Conservation (phyloP, 805 yeast species). For the Hanseniaspora jakobsenii region DNA sequence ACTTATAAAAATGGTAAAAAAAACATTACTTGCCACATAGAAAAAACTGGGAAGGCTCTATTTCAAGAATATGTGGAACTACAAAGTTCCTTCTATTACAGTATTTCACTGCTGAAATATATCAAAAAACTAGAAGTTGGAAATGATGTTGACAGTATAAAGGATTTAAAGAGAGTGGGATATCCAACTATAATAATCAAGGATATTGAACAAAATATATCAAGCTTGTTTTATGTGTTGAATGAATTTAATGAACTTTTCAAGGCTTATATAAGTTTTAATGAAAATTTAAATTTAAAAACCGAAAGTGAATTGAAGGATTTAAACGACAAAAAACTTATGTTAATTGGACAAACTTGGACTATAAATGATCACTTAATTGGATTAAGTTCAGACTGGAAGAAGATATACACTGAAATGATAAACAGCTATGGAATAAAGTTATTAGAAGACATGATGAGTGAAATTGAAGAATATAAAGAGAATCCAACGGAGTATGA, state of each 20-base stretch:
- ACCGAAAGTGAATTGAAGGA: neutral
- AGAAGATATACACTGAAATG: neutral
- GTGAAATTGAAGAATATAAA: constrained; percentile 36
- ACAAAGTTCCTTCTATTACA: constrained; percentile 17
- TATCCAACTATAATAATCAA: constrained; percentile 47
- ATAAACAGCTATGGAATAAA: constrained; percentile 1
- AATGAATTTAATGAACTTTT: neutral
- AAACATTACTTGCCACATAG: neutral
- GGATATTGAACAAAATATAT: constrained; percentile 29
- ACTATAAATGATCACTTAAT: constrained; percentile 38
- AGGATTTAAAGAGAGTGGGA: constrained; percentile 36
- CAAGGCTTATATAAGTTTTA: constrained; percentile 11
- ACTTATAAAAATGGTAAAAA: neutral
- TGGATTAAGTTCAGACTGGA: neutral
- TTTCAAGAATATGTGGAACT: constrained; percentile 25
- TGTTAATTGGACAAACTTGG: constrained; percentile 62
- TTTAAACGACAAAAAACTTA: constrained; percentile 32
- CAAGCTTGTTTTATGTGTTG: neutral
- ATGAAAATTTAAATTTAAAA: neutral
- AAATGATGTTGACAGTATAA: constrained; percentile 33
- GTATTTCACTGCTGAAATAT: constrained; percentile 18
- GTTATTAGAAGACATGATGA: constrained; percentile 10
- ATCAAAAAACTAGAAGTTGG: constrained; percentile 23
- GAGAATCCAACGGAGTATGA: constrained; percentile 60
- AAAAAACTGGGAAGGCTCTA: constrained; percentile 14